Percentiles rank a stretch among this genome's conserved stretches.
Conservation (phyloP, 2,329 filamentous ascomycete genomes). For the Cladosporium velox region DNA sequence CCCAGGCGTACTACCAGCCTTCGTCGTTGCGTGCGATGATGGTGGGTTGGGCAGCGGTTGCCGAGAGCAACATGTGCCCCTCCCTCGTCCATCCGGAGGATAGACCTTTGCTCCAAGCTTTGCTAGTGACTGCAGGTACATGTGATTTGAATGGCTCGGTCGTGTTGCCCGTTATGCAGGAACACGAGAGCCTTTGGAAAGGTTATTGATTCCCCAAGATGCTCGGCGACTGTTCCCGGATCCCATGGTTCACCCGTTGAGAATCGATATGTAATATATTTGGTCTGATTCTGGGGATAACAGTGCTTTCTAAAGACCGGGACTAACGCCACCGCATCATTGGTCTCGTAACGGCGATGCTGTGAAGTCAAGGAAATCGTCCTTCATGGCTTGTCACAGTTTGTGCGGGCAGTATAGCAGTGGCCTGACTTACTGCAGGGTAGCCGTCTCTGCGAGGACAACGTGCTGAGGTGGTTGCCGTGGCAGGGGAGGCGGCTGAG, state of each 20-base stretch:
- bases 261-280: not conserved
- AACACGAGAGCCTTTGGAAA: slow-evolving; percentile 15
- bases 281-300: not conserved
- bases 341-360: not conserved
- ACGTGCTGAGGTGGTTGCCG: slow-evolving; percentile 2
- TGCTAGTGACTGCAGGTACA: slow-evolving; percentile 12
- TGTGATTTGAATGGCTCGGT: slow-evolving; percentile 12
- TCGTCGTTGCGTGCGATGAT: not conserved
- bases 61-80: slow-evolving; percentile 12
- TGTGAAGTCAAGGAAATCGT: not conserved
- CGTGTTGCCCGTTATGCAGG: slow-evolving; percentile 3
- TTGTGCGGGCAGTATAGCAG: not conserved
- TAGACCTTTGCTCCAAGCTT: not conserved
- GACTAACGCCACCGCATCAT: not conserved
- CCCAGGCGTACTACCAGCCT: not conserved
- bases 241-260: not conserved
- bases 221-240: not conserved
- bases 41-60: slow-evolving; percentile 3
- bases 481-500: not conserved
- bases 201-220: not conserved
- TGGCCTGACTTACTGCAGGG: not conserved
- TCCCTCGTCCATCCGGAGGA: not conserved
- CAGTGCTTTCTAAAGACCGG: not conserved
- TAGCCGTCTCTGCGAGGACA: not conserved
- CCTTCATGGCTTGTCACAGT: not conserved